Percentiles rank a stretch among this genome's conserved stretches.
phyloP scores from a whole-genome alignment of 257 asterid species.

The Solanum stenotomum region DNA sequence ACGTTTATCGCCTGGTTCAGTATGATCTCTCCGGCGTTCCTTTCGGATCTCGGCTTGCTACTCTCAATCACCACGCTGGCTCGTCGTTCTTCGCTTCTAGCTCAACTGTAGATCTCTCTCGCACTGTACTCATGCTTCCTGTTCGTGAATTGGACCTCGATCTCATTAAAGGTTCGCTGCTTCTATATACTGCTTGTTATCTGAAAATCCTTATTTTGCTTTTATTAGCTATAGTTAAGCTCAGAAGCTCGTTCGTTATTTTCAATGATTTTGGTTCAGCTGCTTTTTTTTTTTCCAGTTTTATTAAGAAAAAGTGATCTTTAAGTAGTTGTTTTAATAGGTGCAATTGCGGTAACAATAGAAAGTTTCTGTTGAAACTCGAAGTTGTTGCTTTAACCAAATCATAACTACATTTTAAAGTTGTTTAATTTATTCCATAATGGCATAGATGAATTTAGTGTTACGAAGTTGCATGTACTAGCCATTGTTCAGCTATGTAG shows the following conservation, averaged over 20 bases:
- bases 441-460: not conserved
- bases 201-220: not conserved
- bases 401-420: not conserved
- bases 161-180: slow-evolving; percentile 49
- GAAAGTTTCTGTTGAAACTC: not conserved
- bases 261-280: not conserved
- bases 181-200: not conserved
- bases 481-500: not conserved
- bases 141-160: slow-evolving; percentile 85
- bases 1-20: slow-evolving; percentile 92
- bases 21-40: slow-evolving; percentile 86
- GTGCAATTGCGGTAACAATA: not conserved
- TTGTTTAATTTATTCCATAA: not conserved
- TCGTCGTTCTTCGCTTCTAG: slow-evolving; percentile 48
- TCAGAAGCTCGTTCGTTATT: not conserved
- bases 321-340: not conserved
- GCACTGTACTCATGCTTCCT: slow-evolving; percentile 82
- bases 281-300: not conserved
- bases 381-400: not conserved
- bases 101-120: slow-evolving; percentile 62
- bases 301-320: not conserved
- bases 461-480: not conserved
- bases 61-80: slow-evolving; percentile 91
- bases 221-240: not conserved
- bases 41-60: slow-evolving; percentile 82